These are phyloP conservation scores for Chlamydomonas sp. DNA, from an alignment of 139 green algal genomes.

Conservation along the genomic window DNA sequence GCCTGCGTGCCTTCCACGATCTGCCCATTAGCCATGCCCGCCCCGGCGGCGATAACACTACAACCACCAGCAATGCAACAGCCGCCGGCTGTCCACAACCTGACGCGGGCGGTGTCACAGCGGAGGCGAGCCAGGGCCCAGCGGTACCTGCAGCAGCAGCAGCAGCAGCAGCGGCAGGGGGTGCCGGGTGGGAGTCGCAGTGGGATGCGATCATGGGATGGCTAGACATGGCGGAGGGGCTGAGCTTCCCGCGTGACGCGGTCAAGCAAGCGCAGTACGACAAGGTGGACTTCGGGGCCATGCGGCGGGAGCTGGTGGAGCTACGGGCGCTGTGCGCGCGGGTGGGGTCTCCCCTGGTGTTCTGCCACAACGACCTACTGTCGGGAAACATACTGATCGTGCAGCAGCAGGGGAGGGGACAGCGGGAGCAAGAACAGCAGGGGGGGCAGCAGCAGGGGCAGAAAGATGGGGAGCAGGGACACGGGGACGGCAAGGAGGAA, in stretches of 20 bases:
- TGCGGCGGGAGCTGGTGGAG: constrained; percentile 66
- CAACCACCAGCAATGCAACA: background rate
- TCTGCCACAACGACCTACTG: constrained; percentile 91
- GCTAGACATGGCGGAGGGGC: constrained; percentile 68
- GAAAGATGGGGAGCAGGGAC: background rate
- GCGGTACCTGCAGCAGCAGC: background rate
- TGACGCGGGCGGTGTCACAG: too few species aligned
- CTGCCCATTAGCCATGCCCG: background rate
- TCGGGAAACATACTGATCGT: constrained; percentile 90
- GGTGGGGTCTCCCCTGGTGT: constrained; percentile 70
- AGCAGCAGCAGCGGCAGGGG: background rate
- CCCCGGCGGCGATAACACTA: background rate
- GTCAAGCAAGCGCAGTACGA: constrained; percentile 61
- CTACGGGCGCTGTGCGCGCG: constrained; percentile 52
- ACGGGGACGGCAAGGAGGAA: background rate
- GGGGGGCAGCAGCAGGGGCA: constrained; percentile 1
- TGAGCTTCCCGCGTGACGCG: constrained; percentile 66
- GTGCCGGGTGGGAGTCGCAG: background rate
- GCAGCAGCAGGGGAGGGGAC: constrained; percentile 6
- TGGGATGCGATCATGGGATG: constrained; percentile 61
- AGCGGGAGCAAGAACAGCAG: background rate
- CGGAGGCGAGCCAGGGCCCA: too few species aligned
- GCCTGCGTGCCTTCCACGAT: constrained; percentile 68
- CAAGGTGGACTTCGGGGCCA: constrained; percentile 34
- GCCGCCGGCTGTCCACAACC: background rate